Conservation (phyloP, 306 rosid genomes). For the Sophora flavescens region DNA sequence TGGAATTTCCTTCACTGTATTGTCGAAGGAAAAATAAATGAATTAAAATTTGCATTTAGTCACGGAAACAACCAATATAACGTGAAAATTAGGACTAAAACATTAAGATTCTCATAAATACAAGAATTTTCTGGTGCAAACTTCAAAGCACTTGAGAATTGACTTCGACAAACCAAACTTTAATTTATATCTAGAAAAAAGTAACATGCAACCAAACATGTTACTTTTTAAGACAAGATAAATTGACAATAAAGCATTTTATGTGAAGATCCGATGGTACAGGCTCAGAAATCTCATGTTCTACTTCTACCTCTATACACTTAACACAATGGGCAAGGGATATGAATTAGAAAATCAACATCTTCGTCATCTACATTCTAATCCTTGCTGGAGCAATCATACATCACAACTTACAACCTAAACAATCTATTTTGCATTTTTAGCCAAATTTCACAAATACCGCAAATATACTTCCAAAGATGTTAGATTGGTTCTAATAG, state of each 20-base stretch:
- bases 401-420: no score
- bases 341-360: no score
- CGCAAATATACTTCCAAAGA: no score
- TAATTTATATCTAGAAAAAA: background rate
- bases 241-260: background rate
- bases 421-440: no score
- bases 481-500: no score
- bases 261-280: background rate
- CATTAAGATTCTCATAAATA: constrained; percentile 15
- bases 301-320: no score
- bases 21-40: constrained; percentile 13
- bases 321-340: background rate
- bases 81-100: background rate
- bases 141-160: background rate
- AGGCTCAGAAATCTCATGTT: no score
- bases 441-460: no score
- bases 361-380: no score
- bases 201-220: background rate
- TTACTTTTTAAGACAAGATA: background rate
- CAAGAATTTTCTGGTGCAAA: background rate
- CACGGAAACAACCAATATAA: background rate
- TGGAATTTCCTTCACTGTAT: constrained; percentile 92
- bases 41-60: constrained; percentile 9
- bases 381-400: no score
- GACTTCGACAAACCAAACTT: background rate